phyloP scores from a whole-genome alignment of 768 basidiomycete species.

The Trametes cubensis region DNA sequence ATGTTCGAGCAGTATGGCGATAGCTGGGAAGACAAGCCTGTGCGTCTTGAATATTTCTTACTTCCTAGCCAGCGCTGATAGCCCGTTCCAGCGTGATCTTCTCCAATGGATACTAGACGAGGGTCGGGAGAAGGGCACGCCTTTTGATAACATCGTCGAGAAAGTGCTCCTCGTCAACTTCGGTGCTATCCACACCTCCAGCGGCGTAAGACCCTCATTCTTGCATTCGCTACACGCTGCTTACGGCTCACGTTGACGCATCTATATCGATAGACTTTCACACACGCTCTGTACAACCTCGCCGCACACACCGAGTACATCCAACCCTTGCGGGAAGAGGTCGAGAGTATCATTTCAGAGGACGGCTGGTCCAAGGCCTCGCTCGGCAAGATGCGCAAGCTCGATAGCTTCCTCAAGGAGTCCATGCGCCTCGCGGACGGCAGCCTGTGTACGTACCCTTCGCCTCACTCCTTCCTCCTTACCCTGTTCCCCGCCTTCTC shows the following conservation, averaged over 20 bases:
- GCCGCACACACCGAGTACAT: constrained; percentile 35
- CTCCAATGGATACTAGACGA: constrained; percentile 47
- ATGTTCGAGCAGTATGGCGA: constrained; percentile 14
- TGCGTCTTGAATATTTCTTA: background rate
- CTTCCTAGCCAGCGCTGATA: background rate
- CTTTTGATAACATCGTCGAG: constrained; percentile 24
- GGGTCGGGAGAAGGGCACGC: constrained; percentile 19
- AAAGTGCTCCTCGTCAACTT: constrained; percentile 44
- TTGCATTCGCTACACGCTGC: too few relatives aligned
- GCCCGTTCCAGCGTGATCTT: constrained; percentile 43
- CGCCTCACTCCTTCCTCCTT: background rate
- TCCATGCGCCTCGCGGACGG: constrained; percentile 36
- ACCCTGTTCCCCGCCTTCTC: background rate
- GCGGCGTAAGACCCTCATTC: constrained; percentile 37
- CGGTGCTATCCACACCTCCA: constrained; percentile 44
- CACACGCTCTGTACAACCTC: constrained; percentile 34
- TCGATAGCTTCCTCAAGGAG: constrained; percentile 59
- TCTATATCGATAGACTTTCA: constrained; percentile 28
- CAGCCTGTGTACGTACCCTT: constrained; percentile 6
- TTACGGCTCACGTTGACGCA: background rate
- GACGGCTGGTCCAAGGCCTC: constrained; percentile 46
- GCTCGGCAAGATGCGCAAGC: constrained; percentile 43
- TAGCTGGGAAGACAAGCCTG: constrained; percentile 24
- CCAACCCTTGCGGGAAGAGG: constrained; percentile 35
- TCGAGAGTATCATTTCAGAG: constrained; percentile 31